phyloP scores from a whole-genome alignment of 371 early-diverging fungal species.

The Hamiltosporidium tvaerminnensis region DNA sequence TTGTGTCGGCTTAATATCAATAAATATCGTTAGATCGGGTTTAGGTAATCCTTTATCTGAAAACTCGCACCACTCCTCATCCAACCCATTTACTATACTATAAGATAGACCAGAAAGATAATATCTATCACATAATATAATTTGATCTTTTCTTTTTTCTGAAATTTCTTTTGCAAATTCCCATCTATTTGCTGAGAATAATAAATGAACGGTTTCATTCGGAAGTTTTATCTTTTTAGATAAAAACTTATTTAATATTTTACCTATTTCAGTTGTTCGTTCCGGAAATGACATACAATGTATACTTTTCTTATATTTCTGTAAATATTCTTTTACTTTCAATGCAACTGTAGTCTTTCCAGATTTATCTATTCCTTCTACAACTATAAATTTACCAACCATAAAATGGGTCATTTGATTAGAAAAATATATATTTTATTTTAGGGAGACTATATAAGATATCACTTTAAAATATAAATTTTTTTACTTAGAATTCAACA shows the following conservation, averaged over 20 bases:
- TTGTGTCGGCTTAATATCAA: constrained; percentile 34
- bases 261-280: constrained; percentile 37
- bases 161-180: constrained; percentile 30
- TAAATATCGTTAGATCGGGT: constrained; percentile 48
- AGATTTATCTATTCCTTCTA: constrained; percentile 54
- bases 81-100: constrained; percentile 42
- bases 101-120: constrained; percentile 42
- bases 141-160: constrained; percentile 10
- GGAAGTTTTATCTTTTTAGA: constrained; percentile 16
- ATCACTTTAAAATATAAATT: no score
- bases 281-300: constrained; percentile 45
- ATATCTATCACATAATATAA: constrained; percentile 52
- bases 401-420: no score
- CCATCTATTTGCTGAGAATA: constrained; percentile 53
- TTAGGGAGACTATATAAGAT: no score
- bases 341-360: constrained; percentile 48
- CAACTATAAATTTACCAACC: constrained; percentile 41
- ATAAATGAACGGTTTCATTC: constrained; percentile 36
- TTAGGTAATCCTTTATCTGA: constrained; percentile 36
- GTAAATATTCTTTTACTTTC: constrained; percentile 20
- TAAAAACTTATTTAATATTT: constrained; percentile 40
- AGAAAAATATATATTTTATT: no score
- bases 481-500: no score
- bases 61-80: constrained; percentile 26
- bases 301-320: neutral